These are phyloP conservation scores for Hypoxylon sp. DNA, from an alignment of 2,329 filamentous ascomycete species.

Conservation along the genomic window DNA sequence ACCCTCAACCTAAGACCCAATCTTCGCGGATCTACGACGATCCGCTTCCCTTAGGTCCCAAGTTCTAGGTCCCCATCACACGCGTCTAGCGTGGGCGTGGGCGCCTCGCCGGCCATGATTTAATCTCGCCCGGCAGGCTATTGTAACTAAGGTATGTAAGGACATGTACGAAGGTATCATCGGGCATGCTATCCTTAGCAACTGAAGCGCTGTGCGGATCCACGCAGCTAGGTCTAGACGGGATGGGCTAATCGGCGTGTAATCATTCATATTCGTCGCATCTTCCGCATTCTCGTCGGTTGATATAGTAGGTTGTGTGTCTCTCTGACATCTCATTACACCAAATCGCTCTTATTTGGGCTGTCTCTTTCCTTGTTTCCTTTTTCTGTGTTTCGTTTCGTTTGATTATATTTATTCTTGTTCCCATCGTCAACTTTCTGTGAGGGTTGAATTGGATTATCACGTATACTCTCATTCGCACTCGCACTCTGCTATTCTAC, in stretches of 20 bases:
- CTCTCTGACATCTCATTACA: conserved; percentile 41
- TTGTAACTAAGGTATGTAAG: neutral
- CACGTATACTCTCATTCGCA: conserved; percentile 14
- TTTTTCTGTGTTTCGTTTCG: conserved; percentile 38
- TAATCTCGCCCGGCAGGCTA: conserved; percentile 30
- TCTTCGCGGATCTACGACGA: conserved; percentile 38
- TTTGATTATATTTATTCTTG: conserved; percentile 26
- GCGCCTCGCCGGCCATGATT: conserved; percentile 45
- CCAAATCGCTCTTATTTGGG: conserved; percentile 20
- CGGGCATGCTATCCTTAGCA: conserved; percentile 48
- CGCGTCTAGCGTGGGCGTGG: conserved; percentile 44
- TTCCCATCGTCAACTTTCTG: conserved; percentile 38
- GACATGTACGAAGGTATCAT: conserved; percentile 44
- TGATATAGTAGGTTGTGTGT: conserved; percentile 36
- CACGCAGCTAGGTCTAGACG: conserved; percentile 24
- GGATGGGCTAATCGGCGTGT: conserved; percentile 32
- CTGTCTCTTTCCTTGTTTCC: conserved; percentile 36
- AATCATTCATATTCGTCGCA: conserved; percentile 48
- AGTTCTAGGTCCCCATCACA: conserved; percentile 32
- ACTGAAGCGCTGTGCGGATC: conserved; percentile 35
- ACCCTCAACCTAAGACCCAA: conserved; percentile 41
- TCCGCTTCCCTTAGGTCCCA: conserved; percentile 2
- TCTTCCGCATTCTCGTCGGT: conserved; percentile 39
- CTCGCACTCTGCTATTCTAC: neutral
- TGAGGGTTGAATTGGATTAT: conserved; percentile 38